Evolutionary conservation across 164 flowering plant genomes (phyloP), one percentile per base, ranked within the genome.

Genomic region (Kalanchoe fedtschenkoi): DNA sequence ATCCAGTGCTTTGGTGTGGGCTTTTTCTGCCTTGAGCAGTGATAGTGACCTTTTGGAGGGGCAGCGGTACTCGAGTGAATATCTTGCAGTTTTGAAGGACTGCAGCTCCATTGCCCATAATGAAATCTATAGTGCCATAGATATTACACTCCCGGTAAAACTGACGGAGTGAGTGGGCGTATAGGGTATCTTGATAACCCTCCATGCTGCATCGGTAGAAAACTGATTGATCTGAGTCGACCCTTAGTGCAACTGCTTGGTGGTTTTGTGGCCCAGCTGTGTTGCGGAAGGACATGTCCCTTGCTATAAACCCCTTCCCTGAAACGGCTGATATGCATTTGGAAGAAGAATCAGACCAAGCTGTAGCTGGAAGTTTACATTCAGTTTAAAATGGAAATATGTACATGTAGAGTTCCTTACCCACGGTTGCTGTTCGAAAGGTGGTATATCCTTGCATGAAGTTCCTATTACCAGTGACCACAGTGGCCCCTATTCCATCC

Each of bases 371-470:
- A n/a, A n/a, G n/a, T 9, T 7, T 1, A 47, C 55, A 1, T 19
- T 6, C n/a, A 47, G 1, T 15, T 29, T 21, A 15, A 47, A 21
- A 47, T 2, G 9, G 30, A 47, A 47, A 24, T 3, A 21, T 7
- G 21, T 0, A 34, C 39, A 22, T 7, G 8, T 32, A 1, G 60
- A 1, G 55, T 4, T 37, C 73, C 80, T 78, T 58, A 87, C 97
- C 92, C 65, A 90, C 80, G 6, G 97, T 90, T 6, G 95, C 80
- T 13, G 95, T 86, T 63, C 91, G 64, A 43, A 90, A 90, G 3
- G 91, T 88, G 32, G 95, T 86, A 82, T 85, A 86, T n/a, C 95
- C 97, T 63, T 90, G 92, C 80, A 80, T 51, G 84, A 88, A 88
- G 70, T 82, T 84, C 59, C 95, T 65, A 29, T 78, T 72, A 1